Conservation (phyloP, 2,329 filamentous ascomycete genomes). For the Didymella pinodella region DNA sequence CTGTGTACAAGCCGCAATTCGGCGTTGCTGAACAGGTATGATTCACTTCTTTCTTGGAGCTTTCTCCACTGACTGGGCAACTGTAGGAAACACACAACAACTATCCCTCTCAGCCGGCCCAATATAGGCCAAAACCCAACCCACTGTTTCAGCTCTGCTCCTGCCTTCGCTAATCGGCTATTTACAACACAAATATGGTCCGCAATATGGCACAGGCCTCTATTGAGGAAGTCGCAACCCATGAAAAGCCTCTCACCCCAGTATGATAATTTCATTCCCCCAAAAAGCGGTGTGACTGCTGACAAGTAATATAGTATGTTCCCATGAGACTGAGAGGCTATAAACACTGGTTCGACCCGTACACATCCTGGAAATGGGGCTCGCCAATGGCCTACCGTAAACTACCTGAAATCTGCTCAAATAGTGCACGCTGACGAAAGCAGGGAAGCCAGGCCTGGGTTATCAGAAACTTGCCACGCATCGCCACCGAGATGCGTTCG, state of each 20-base stretch:
- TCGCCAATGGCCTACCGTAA: slow-evolving; percentile 39
- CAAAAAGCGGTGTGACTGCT: not conserved
- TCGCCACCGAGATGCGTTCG: slow-evolving; percentile 37
- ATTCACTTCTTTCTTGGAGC: not conserved
- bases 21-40: slow-evolving; percentile 24
- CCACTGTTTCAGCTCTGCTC: slow-evolving; percentile 31
- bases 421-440: not conserved
- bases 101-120: slow-evolving; percentile 21
- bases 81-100: slow-evolving; percentile 17
- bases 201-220: slow-evolving; percentile 23
- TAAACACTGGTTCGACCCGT: slow-evolving; percentile 31
- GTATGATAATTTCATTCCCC: not conserved
- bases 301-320: not conserved
- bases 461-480: slow-evolving; percentile 36
- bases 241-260: slow-evolving; percentile 1
- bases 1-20: slow-evolving; percentile 18
- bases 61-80: not conserved
- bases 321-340: slow-evolving; percentile 32
- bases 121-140: slow-evolving; percentile 22
- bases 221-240: slow-evolving; percentile 20
- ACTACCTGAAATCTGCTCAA: not conserved
- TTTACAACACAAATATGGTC: slow-evolving; percentile 9
- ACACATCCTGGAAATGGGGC: slow-evolving; percentile 34
- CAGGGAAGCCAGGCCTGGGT: slow-evolving; percentile 31
- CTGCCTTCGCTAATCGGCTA: slow-evolving; percentile 17